Evolutionary conservation across 768 basidiomycete species (phyloP).

Genomic region (Kwoniella bestiolae): DNA sequence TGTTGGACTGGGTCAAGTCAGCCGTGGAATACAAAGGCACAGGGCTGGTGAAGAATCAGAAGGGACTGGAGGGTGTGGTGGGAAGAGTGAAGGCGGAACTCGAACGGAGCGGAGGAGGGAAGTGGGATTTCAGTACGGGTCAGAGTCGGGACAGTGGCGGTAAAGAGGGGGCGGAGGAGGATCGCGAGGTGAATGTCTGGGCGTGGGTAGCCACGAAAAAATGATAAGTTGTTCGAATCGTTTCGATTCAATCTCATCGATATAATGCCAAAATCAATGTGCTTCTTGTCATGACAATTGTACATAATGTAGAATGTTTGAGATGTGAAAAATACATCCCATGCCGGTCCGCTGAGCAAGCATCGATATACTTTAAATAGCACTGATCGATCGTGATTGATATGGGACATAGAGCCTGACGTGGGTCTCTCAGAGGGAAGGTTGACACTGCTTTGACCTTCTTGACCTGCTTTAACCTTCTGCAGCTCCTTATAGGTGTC

Average conservation of each 20-base stretch:
- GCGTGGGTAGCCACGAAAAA: slow-evolving; percentile 27
- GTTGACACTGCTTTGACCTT: no score
- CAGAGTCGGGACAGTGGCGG: neutral
- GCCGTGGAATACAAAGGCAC: slow-evolving; percentile 43
- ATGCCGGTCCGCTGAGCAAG: no score
- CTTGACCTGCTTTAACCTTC: no score
- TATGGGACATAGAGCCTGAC: neutral
- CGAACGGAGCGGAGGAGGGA: neutral
- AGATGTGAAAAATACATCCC: no score
- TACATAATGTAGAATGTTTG: no score
- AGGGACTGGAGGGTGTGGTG: slow-evolving; percentile 1
- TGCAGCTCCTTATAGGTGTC: no score
- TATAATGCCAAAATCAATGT: no score
- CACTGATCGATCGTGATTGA: neutral
- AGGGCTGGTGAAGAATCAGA: slow-evolving; percentile 13
- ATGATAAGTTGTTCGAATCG: neutral
- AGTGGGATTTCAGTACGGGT: slow-evolving; percentile 6
- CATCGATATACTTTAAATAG: no score
- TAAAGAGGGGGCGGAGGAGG: neutral
- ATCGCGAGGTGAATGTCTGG: slow-evolving; percentile 25
- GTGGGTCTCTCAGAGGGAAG: no score
- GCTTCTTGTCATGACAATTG: neutral
- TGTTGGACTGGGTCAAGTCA: slow-evolving; percentile 32
- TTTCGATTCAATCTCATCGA: no score
- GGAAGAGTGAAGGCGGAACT: slow-evolving; percentile 12